These are phyloP conservation scores for Zostera marina DNA, from an alignment of 116 monocot genomes.

Conservation along the genomic window DNA sequence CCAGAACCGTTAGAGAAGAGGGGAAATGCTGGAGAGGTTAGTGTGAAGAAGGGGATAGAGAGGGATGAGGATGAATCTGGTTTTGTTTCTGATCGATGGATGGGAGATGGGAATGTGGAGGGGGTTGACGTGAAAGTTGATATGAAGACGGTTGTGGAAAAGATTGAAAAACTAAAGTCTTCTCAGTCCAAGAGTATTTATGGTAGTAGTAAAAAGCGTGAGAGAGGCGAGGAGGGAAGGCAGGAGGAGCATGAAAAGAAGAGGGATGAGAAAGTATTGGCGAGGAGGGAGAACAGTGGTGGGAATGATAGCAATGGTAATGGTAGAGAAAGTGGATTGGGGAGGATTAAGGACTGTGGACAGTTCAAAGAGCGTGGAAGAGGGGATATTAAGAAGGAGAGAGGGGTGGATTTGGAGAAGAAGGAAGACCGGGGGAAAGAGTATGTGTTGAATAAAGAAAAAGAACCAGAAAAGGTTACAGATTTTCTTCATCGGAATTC, in stretches of 20 bases:
- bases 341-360: slow-evolving; percentile 1
- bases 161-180: background rate
- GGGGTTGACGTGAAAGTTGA: background rate
- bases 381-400: background rate
- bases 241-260: slow-evolving; percentile 3
- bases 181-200: slow-evolving; percentile 1
- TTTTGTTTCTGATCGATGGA: slow-evolving; percentile 4
- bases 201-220: background rate
- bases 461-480: background rate
- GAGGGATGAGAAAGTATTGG: background rate
- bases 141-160: background rate
- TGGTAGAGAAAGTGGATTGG: background rate
- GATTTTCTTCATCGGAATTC: background rate
- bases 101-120: background rate
- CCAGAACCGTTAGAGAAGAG: background rate
- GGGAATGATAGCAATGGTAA: background rate
- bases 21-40: slow-evolving; percentile 1
- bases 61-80: background rate
- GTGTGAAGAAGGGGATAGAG: slow-evolving; percentile 4
- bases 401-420: background rate
- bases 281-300: background rate
- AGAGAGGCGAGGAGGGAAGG: background rate
- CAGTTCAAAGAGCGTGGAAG: background rate
- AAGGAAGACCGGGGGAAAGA: background rate
- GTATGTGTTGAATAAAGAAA: background rate